Base-by-base conservation (phyloP, 352 stramenopile genomes). In the Peronospora belbahrii region DNA sequence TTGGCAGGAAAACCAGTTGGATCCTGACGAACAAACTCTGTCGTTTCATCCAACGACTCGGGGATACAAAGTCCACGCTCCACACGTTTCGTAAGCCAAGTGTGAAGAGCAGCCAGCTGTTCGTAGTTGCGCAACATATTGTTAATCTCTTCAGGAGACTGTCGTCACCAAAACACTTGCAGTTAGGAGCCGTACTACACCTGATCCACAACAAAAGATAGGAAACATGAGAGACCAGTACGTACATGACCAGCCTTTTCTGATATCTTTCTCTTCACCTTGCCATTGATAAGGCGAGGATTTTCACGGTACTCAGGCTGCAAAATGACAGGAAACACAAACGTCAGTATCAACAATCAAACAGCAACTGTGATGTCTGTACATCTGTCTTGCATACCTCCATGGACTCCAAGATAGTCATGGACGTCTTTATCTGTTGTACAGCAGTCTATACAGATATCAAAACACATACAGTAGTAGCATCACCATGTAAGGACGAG, bases 61-160 rank as follows among this genome's bases (percentile, higher is more conserved):
- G 82, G 82, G 48, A 93, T 71, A 35, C 57, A 39, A 20, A 93
- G 66, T 3, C 73, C 72, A 42, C 82, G 78, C 42, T 91, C 74
- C 40, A 88, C 80, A 22, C 82, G 82, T 66, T 91, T 90, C 37
- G 70, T 48, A 15, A 93, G 69, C 82, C 82, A 93, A 54, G 76
- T 54, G 43, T 70, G 82, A 28, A 93, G 60, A 18, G 73, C 73
- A 23, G 65, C 71, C 19, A 93, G 53, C 57, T 93, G 82, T 44
- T 90, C 79, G 61, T 88, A 93, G 47, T 88, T 74, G 48, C 77
- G 76, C 18, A 93, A 48, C 74, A 90, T 83, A 55, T 78, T 86
- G 62, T 93, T 93, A 59, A 93, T 86, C 42, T 93, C 76, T 53
- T 90, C 81, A 4, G 80, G 56, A 8, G 72, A 81, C 79, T 90